phyloP scores from a whole-genome alignment of 805 yeast species.

The Kodamaea hsintzibuensis region DNA sequence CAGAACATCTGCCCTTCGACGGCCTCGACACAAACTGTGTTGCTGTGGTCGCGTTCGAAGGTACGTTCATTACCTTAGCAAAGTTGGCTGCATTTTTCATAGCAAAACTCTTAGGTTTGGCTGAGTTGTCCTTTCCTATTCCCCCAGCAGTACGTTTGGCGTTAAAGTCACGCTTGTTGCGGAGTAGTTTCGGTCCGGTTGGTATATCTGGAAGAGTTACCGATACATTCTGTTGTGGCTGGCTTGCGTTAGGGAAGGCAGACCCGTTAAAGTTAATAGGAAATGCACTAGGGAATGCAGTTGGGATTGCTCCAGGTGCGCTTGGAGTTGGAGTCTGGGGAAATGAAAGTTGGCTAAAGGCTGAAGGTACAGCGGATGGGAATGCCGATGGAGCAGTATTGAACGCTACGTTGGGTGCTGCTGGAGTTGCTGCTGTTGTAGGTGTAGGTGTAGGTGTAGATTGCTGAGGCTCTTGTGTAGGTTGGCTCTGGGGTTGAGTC shows the following conservation, averaged over 20 bases:
- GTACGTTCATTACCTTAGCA: constrained; percentile 38
- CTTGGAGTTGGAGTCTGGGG: neutral
- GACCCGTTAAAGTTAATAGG: constrained; percentile 8
- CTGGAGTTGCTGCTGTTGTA: neutral
- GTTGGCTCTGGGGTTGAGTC: constrained; percentile 2
- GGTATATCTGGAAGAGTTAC: constrained; percentile 8
- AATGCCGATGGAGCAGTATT: neutral
- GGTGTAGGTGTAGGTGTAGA: neutral
- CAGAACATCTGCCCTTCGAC: constrained; percentile 64
- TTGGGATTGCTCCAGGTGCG: neutral
- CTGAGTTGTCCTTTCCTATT: constrained; percentile 18
- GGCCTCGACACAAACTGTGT: constrained; percentile 43
- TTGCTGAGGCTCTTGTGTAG: neutral
- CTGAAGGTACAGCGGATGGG: neutral
- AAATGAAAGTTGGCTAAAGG: neutral
- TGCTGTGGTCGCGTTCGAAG: constrained; percentile 12
- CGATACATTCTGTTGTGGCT: constrained; percentile 5
- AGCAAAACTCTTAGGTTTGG: constrained; percentile 30
- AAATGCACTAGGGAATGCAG: constrained; percentile 8
- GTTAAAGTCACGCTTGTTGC: constrained; percentile 6
- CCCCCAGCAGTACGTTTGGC: constrained; percentile 20
- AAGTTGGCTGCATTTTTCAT: constrained; percentile 42
- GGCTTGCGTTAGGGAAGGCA: constrained; percentile 6
- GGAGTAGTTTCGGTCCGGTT: constrained; percentile 13
- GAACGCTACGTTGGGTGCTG: constrained; percentile 3